These are phyloP conservation scores for Penicillium lagena DNA, from an alignment of 495 filamentous ascomycete genomes.

Conservation along the genomic window DNA sequence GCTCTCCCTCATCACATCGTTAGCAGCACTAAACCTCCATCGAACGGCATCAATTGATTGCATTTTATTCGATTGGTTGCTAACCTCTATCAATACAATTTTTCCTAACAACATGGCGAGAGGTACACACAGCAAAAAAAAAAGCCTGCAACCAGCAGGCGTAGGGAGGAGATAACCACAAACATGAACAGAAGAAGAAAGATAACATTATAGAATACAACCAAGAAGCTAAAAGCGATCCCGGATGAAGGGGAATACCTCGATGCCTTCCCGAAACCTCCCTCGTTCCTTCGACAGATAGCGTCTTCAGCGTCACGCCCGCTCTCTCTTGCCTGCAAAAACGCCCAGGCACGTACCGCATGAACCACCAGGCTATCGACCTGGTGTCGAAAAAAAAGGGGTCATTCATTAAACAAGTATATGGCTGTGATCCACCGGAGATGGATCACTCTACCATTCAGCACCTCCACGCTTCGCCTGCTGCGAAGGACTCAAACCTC, in stretches of 20 bases:
- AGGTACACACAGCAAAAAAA: constrained; percentile 14
- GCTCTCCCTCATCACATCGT: too few species aligned
- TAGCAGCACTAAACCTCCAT: too few species aligned
- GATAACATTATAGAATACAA: constrained; percentile 26
- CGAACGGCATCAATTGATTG: constrained; percentile 9
- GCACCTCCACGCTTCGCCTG: background rate
- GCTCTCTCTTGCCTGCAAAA: constrained; percentile 2
- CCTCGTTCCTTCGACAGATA: background rate
- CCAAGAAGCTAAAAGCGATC: constrained; percentile 10
- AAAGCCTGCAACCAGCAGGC: constrained; percentile 19
- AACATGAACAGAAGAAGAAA: constrained; percentile 25
- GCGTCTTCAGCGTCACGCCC: background rate
- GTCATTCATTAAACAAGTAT: constrained; percentile 41
- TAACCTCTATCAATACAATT: constrained; percentile 14
- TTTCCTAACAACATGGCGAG: constrained; percentile 14
- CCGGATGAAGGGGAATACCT: constrained; percentile 10
- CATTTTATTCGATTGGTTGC: constrained; percentile 16
- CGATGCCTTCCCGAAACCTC: constrained; percentile 1
- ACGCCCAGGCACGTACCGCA: constrained; percentile 14
- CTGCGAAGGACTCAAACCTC: background rate
- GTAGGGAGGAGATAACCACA: constrained; percentile 17
- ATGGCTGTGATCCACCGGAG: constrained; percentile 15
- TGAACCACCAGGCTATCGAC: constrained; percentile 22
- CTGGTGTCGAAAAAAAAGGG: constrained; percentile 33
- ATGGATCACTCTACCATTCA: constrained; percentile 8